Evolutionary conservation across 2,329 filamentous ascomycete genomes (phyloP).

Genomic region (Hirsutella minnesotensis): DNA sequence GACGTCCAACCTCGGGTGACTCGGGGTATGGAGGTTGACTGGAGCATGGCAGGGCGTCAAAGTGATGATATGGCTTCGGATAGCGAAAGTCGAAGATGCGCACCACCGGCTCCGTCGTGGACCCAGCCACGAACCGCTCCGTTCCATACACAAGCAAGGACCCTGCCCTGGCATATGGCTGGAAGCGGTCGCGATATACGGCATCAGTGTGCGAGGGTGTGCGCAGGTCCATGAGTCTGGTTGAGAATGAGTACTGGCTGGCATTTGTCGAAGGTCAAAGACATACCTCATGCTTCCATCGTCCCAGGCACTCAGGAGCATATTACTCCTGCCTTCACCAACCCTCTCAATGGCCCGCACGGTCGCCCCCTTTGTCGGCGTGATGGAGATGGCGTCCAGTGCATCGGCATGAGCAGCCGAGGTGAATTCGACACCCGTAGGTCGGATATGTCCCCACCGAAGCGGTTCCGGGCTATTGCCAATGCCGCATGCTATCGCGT

Average conservation of each 20-base stretch:
- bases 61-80: constrained; percentile 35
- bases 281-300: constrained; percentile 34
- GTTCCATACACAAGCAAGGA: constrained; percentile 36
- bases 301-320: constrained; percentile 40
- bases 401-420: constrained; percentile 19
- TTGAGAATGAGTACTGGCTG: neutral
- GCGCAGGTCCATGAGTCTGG: constrained; percentile 34
- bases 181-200: constrained; percentile 41
- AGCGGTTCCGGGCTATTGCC: constrained; percentile 30
- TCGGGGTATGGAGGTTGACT: constrained; percentile 2
- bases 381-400: neutral
- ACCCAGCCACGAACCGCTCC: constrained; percentile 39
- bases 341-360: constrained; percentile 36
- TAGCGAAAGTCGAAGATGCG: constrained; percentile 45
- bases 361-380: constrained; percentile 17
- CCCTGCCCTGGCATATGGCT: constrained; percentile 32
- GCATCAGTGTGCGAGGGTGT: constrained; percentile 33
- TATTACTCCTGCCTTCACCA: constrained; percentile 20
- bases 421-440: constrained; percentile 28
- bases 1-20: neutral
- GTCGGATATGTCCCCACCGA: constrained; percentile 32
- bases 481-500: constrained; percentile 32
- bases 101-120: constrained; percentile 28
- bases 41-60: constrained; percentile 33
- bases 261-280: neutral